These are phyloP conservation scores for Furcasterigmium sp. DNA, from an alignment of 2,329 filamentous ascomycete species.

Conservation along the genomic window DNA sequence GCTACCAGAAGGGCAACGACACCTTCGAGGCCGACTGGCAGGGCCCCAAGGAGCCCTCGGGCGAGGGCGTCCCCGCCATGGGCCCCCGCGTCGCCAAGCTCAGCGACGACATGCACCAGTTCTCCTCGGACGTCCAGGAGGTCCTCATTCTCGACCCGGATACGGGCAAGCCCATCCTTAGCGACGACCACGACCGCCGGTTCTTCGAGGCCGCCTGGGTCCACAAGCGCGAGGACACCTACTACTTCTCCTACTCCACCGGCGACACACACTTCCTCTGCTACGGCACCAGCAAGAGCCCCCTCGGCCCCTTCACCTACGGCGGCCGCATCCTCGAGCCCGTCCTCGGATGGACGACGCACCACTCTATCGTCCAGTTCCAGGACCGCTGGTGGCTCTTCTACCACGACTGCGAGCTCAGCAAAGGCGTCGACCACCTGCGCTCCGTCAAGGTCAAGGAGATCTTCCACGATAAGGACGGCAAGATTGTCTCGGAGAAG, in stretches of 20 bases:
- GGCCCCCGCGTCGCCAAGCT: conserved; percentile 63
- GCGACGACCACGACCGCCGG: conserved; percentile 65
- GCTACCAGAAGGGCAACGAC: conserved; percentile 54
- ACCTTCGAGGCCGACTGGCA: conserved; percentile 50
- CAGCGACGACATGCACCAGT: conserved; percentile 58
- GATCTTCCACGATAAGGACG: conserved; percentile 65
- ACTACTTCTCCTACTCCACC: conserved; percentile 75
- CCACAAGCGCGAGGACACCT: conserved; percentile 64
- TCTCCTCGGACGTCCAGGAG: conserved; percentile 51
- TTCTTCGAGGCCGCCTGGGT: conserved; percentile 82
- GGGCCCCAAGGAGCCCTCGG: conserved; percentile 54
- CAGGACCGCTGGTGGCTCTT: conserved; percentile 68
- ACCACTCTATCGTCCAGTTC: conserved; percentile 74
- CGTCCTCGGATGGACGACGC: conserved; percentile 75
- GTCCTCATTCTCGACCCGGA: conserved; percentile 60
- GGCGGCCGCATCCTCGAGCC: conserved; percentile 67
- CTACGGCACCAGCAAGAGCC: conserved; percentile 61
- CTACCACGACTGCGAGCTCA: conserved; percentile 69
- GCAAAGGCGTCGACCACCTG: conserved; percentile 64
- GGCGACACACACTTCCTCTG: conserved; percentile 72
- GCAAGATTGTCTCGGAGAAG: conserved; percentile 49
- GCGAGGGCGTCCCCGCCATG: conserved; percentile 51
- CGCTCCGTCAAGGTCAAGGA: conserved; percentile 70
- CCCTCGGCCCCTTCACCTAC: conserved; percentile 69
- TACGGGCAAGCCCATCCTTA: conserved; percentile 51